These are phyloP conservation scores for Ilyonectria mors-panacis DNA, from an alignment of 2,329 filamentous ascomycete species.

Conservation along the genomic window DNA sequence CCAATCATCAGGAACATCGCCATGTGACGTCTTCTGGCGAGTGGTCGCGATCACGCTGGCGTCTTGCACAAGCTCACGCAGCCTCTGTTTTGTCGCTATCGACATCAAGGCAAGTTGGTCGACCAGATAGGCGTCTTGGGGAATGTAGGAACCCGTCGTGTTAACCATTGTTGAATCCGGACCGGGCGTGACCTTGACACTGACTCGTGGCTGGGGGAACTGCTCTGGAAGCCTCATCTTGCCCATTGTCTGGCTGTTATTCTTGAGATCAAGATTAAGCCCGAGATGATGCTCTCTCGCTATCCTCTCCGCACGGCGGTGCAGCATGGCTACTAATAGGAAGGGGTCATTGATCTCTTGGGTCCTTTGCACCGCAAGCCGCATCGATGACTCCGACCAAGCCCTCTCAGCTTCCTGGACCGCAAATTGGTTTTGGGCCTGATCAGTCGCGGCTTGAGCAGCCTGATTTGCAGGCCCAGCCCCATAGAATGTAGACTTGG, in stretches of 20 bases:
- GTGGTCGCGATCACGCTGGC: conserved; percentile 78
- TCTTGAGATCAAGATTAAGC: conserved; percentile 71
- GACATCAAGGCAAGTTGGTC: conserved; percentile 89
- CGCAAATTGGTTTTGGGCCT: conserved; percentile 74
- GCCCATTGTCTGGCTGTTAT: conserved; percentile 58
- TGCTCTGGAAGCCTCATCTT: conserved; percentile 66
- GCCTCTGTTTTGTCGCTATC: conserved; percentile 83
- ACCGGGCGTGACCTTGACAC: conserved; percentile 68
- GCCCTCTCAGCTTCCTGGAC: conserved; percentile 76
- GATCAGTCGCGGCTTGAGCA: conserved; percentile 60
- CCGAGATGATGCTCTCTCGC: conserved; percentile 70
- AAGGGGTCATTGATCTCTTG: conserved; percentile 84
- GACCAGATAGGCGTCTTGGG: conserved; percentile 81
- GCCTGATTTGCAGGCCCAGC: conserved; percentile 77
- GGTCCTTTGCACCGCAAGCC: conserved; percentile 71
- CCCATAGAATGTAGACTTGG: conserved; percentile 73
- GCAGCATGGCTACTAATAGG: conserved; percentile 74
- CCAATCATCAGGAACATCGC: conserved; percentile 83
- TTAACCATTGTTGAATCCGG: conserved; percentile 75
- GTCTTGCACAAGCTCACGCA: conserved; percentile 84
- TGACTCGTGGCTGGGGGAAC: conserved; percentile 67
- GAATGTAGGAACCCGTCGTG: conserved; percentile 78
- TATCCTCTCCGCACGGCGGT: conserved; percentile 71
- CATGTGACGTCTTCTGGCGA: conserved; percentile 84
- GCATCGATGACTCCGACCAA: conserved; percentile 76